A percentile compares a stretch with the other conserved stretches of the same genome.
phyloP scores from a whole-genome alignment of 352 stramenopile genomes.

The Globisporangium iwayamae region DNA sequence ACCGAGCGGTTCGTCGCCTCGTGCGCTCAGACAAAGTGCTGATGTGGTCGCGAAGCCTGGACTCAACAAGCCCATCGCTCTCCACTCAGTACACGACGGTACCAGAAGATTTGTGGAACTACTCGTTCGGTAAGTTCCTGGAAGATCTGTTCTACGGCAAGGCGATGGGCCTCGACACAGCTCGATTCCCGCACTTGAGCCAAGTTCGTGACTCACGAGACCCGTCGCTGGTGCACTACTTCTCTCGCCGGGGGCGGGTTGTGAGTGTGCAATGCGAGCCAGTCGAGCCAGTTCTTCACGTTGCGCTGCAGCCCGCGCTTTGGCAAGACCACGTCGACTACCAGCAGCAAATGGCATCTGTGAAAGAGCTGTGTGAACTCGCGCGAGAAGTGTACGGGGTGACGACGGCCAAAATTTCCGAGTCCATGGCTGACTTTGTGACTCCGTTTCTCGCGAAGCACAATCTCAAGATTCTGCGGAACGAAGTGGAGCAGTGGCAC shows the following conservation, averaged over 20 bases:
- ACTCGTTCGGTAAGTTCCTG: slow-evolving; percentile 86
- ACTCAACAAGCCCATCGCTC: slow-evolving; percentile 25
- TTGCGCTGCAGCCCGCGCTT: slow-evolving; percentile 75
- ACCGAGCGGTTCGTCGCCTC: slow-evolving; percentile 51
- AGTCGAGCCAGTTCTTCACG: slow-evolving; percentile 76
- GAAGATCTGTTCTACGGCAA: slow-evolving; percentile 86
- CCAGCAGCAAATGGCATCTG: slow-evolving; percentile 49
- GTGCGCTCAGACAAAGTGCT: slow-evolving; percentile 61
- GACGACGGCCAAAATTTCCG: slow-evolving; percentile 73
- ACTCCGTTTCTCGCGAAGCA: slow-evolving; percentile 66
- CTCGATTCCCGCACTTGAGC: slow-evolving; percentile 61
- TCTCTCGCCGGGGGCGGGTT: slow-evolving; percentile 64
- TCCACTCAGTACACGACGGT: slow-evolving; percentile 58
- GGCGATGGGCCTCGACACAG: slow-evolving; percentile 62
- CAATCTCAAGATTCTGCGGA: slow-evolving; percentile 68
- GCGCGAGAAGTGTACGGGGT: slow-evolving; percentile 70
- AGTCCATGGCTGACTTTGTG: slow-evolving; percentile 72
- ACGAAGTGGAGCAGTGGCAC: slow-evolving; percentile 83
- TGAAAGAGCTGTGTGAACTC: slow-evolving; percentile 73
- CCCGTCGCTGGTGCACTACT: slow-evolving; percentile 70
- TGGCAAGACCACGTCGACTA: slow-evolving; percentile 83
- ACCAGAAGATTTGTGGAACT: slow-evolving; percentile 73
- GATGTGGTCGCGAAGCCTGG: slow-evolving; percentile 63
- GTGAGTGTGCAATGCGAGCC: slow-evolving; percentile 78
- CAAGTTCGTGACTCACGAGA: slow-evolving; percentile 59